Percentiles rank a stretch among this genome's conserved stretches.
Evolutionary conservation across 148 eudicot species (phyloP).

Genomic region (Rhododendron ovatum): DNA sequence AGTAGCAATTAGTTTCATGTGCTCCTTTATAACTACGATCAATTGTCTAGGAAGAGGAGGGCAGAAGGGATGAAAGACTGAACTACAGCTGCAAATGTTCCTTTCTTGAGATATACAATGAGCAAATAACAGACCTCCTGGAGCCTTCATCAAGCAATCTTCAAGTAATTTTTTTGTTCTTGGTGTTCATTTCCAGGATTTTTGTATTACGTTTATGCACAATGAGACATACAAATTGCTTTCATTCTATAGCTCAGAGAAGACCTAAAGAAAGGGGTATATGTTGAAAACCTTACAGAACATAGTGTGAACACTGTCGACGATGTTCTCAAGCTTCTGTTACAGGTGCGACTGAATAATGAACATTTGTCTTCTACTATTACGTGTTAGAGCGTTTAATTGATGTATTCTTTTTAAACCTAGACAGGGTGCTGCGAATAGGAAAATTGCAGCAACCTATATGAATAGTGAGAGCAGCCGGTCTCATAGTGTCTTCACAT

Average conservation of each 20-base stretch:
- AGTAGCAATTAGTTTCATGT: background rate
- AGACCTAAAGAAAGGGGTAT: slow-evolving; percentile 59
- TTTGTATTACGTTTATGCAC: background rate
- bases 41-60: slow-evolving; percentile 51
- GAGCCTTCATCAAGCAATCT: slow-evolving; percentile 64
- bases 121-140: slow-evolving; percentile 67
- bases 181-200: background rate
- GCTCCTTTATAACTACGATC: background rate
- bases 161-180: slow-evolving; percentile 31
- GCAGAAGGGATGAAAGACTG: slow-evolving; percentile 47
- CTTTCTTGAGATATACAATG: slow-evolving; percentile 71
- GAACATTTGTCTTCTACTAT: slow-evolving; percentile 9
- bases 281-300: slow-evolving; percentile 63
- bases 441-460: slow-evolving; percentile 67
- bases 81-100: slow-evolving; percentile 69
- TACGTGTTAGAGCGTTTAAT: background rate
- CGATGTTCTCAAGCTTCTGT: slow-evolving; percentile 56
- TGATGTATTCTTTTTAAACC: slow-evolving; percentile 1
- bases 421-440: slow-evolving; percentile 58
- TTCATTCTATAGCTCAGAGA: slow-evolving; percentile 51
- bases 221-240: background rate
- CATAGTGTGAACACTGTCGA: slow-evolving; percentile 40
- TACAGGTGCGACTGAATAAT: slow-evolving; percentile 37
- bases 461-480: slow-evolving; percentile 78
- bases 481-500: slow-evolving; percentile 72